These are phyloP conservation scores for Podaxis mareebaensis DNA, from an alignment of 768 basidiomycete genomes.

Conservation along the genomic window DNA sequence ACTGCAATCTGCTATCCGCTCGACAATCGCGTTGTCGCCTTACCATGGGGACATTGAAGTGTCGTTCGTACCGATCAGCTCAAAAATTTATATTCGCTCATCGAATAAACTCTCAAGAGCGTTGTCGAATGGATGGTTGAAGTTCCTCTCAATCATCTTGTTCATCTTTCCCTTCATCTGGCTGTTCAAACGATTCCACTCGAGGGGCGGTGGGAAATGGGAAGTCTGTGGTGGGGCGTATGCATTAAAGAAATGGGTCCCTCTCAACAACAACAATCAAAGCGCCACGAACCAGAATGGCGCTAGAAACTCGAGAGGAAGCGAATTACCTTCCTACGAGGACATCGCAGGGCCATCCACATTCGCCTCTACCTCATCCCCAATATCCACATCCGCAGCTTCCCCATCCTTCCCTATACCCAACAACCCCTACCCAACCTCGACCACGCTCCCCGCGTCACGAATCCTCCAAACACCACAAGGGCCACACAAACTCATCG, in stretches of 20 bases:
- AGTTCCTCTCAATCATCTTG: conserved; percentile 64
- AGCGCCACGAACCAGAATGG: conserved; percentile 18
- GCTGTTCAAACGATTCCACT: conserved; percentile 72
- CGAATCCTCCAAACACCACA: conserved; percentile 31
- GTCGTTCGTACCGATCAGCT: conserved; percentile 45
- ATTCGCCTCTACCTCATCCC: not conserved
- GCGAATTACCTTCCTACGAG: conserved; percentile 20
- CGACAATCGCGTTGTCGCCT: conserved; percentile 45
- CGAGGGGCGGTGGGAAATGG: conserved; percentile 73
- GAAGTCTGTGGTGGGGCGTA: conserved; percentile 76
- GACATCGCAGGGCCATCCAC: conserved; percentile 11
- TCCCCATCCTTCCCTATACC: conserved; percentile 5
- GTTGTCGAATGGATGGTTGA: conserved; percentile 72
- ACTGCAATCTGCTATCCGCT: conserved; percentile 37
- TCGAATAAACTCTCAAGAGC: conserved; percentile 64
- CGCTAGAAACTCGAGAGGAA: not conserved
- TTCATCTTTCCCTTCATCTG: conserved; percentile 81
- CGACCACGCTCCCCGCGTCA: conserved; percentile 8
- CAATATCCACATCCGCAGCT: not conserved
- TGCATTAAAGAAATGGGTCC: conserved; percentile 58
- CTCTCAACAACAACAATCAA: conserved; percentile 22
- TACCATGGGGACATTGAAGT: conserved; percentile 51
- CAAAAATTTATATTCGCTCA: conserved; percentile 65
- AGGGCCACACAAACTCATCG: conserved; percentile 47
- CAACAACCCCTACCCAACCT: not conserved